Evolutionary conservation across 495 filamentous ascomycete species (phyloP), one percentile per base, ranked within the genome.

Genomic region (Parathielavia appendiculata): DNA sequence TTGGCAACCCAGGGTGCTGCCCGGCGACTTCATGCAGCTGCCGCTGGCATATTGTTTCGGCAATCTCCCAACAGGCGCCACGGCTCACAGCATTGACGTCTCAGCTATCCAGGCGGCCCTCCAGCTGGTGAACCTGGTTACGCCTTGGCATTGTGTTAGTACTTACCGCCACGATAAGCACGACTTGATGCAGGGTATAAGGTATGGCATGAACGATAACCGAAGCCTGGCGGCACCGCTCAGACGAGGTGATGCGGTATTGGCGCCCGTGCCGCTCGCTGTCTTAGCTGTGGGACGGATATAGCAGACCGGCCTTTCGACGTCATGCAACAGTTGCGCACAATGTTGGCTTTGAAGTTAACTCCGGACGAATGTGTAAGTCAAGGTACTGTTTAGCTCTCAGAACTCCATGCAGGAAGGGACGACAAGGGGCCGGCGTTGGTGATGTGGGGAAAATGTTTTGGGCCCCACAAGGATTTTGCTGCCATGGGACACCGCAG

Each of bases 201-300:
- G 3, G 3, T 30, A 66, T 59, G 53, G 61, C 61, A 66, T 63
- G 40, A 67, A 45, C 45, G 52, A 51, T 56, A 2, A n/a, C 26
- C 6, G 26, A 63, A 41, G 36, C 13, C 51, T 0, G 26, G 13
- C 38, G 14, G 38, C 17, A 26, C 51, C 17, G 50, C 20, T 19
- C 26, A 17, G 36, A 30, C 32, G 32, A 36, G 23, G 46, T 17
- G 26, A 34, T 17, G 41, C 17, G 12, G 30, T 32, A 6, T 19
- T 19, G 10, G 48, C 48, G 48, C 46, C 46, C 36, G 14, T 48
- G 46, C 23, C 46, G 39, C 39, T 57, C 26, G 51, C 51, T 45
- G 56, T 38, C 35, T 38, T 9, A 10, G 35, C 35, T 30, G 26
- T 6, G 26, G 26, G 26, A 30, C 26, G 6, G 26, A 2, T 2